Conservation (phyloP, 139 green algal species). For the Chlorella sp. region DNA sequence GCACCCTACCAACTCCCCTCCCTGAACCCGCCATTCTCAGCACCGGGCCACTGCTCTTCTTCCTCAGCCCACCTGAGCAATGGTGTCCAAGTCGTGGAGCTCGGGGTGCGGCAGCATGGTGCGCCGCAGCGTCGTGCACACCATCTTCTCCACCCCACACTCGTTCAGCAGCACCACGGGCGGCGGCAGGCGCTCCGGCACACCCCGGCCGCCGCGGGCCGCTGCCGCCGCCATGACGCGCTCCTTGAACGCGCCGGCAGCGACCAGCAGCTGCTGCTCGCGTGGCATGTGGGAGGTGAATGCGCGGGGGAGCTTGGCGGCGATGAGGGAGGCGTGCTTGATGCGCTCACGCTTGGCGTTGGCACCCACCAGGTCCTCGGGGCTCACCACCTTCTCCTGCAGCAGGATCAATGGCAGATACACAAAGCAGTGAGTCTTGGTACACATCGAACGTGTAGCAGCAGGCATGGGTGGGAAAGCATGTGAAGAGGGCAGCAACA, state of each 20-base stretch:
- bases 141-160: slow-evolving; percentile 81
- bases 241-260: neutral
- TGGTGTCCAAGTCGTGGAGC: slow-evolving; percentile 75
- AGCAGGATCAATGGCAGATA: neutral
- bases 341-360: slow-evolving; percentile 33
- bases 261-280: slow-evolving; percentile 8
- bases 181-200: neutral
- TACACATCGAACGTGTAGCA: neutral
- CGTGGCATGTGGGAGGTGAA: neutral
- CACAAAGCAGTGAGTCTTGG: neutral
- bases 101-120: slow-evolving; percentile 67
- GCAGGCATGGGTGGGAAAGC: neutral
- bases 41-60: neutral
- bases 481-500: neutral
- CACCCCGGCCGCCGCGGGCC: neutral
- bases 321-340: neutral
- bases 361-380: neutral
- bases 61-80: neutral
- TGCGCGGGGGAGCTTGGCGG: slow-evolving; percentile 16
- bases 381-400: slow-evolving; percentile 15
- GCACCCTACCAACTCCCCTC: too few relatives aligned
- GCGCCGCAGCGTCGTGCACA: slow-evolving; percentile 82
- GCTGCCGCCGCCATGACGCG: neutral
- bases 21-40: neutral
- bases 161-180: slow-evolving; percentile 70